Evolutionary conservation across 2,329 filamentous ascomycete species (phyloP).

Genomic region (Aspergillus aculeatinus): DNA sequence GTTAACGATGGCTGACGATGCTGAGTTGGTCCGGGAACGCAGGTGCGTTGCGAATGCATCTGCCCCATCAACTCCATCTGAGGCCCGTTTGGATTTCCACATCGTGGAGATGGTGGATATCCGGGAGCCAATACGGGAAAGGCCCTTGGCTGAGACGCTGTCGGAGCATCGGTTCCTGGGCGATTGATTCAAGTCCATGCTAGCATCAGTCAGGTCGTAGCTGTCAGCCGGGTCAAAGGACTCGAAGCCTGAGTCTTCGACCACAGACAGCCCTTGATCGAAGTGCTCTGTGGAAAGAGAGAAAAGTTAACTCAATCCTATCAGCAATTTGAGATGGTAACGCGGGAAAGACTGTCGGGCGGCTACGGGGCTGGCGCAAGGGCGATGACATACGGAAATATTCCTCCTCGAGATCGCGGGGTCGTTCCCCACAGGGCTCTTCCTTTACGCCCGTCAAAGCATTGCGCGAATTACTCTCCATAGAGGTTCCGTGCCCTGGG

Average conservation of each 20-base stretch:
- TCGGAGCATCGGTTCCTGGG: slow-evolving; percentile 55
- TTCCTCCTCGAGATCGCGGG: slow-evolving; percentile 54
- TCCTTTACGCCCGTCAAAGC: slow-evolving; percentile 80
- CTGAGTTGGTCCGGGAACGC: slow-evolving; percentile 44
- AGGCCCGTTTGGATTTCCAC: slow-evolving; percentile 41
- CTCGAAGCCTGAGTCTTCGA: slow-evolving; percentile 32
- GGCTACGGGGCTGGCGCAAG: slow-evolving; percentile 15
- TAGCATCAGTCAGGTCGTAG: slow-evolving; percentile 61
- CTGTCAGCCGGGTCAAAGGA: slow-evolving; percentile 32
- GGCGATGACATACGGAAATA: slow-evolving; percentile 68
- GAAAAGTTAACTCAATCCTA: slow-evolving; percentile 12
- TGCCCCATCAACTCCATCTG: slow-evolving; percentile 31
- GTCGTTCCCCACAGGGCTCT: slow-evolving; percentile 69
- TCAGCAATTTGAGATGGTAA: slow-evolving; percentile 2
- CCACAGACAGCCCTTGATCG: slow-evolving; percentile 30
- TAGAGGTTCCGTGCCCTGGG: slow-evolving; percentile 51
- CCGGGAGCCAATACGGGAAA: slow-evolving; percentile 65
- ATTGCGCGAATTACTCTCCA: slow-evolving; percentile 59
- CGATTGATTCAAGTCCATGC: slow-evolving; percentile 57
- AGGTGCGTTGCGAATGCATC: slow-evolving; percentile 32
- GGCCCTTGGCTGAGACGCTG: slow-evolving; percentile 48
- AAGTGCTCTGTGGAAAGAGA: slow-evolving; percentile 34
- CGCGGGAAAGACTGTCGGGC: not conserved
- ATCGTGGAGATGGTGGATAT: slow-evolving; percentile 70
- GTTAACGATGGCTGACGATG: slow-evolving; percentile 41